Conservation (phyloP, 2,329 filamentous ascomycete species). For the Ophiocordyceps camponoti-leonardi region DNA sequence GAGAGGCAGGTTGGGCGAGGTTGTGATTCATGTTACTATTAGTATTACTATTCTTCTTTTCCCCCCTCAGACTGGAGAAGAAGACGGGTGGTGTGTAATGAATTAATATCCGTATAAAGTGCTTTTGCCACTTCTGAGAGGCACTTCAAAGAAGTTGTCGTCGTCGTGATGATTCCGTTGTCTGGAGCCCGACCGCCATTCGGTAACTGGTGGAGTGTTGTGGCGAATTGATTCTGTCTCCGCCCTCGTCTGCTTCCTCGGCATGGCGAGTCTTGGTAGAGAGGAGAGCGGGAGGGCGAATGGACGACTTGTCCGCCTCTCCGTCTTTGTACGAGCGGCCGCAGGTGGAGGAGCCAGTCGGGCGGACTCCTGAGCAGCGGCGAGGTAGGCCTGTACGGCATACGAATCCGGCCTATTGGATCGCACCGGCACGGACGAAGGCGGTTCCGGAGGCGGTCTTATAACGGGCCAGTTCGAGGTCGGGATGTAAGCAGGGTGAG, state of each 20-base stretch:
- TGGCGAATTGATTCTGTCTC: neutral
- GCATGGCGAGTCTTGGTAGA: conserved; percentile 18
- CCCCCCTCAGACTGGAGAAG: neutral
- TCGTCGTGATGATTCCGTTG: neutral
- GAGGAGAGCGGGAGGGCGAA: conserved; percentile 21
- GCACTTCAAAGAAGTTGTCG: conserved; percentile 10
- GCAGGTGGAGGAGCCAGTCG: conserved; percentile 1
- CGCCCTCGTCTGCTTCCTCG: conserved; percentile 16
- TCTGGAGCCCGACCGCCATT: neutral
- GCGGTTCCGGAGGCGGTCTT: neutral
- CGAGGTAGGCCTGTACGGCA: conserved; percentile 19
- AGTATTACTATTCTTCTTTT: too few species aligned
- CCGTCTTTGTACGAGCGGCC: neutral
- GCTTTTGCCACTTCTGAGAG: conserved; percentile 18
- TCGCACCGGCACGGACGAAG: conserved; percentile 4
- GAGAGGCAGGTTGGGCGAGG: neutral
- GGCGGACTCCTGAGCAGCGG: conserved; percentile 10
- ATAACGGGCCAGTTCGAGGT: neutral
- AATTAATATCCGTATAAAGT: conserved; percentile 12
- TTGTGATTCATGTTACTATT: neutral
- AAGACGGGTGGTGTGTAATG: neutral
- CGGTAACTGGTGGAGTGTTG: conserved; percentile 6
- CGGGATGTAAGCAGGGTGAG: conserved; percentile 27
- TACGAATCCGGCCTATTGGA: conserved; percentile 14
- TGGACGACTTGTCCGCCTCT: conserved; percentile 4